phyloP scores from a whole-genome alignment of 495 filamentous ascomycete genomes.

The Cercophora newfieldiana region DNA sequence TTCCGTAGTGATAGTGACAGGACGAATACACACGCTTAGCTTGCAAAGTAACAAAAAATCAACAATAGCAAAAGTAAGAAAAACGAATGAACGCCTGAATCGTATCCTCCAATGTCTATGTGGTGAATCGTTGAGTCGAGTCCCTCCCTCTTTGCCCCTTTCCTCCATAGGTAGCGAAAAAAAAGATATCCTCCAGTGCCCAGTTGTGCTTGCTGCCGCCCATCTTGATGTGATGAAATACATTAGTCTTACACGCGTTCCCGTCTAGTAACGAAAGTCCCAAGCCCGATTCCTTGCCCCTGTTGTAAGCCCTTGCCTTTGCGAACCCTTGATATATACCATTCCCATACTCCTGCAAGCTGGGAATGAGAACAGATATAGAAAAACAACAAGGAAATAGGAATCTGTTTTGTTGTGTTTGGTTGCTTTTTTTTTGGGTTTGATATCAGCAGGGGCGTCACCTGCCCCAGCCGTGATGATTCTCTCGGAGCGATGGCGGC shows the following conservation, averaged over 20 bases:
- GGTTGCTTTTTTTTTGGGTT: not conserved
- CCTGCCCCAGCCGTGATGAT: constrained; percentile 30
- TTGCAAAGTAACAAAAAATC: too few species aligned
- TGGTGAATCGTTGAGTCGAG: not conserved
- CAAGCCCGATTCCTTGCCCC: not conserved
- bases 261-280: not conserved
- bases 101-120: not conserved
- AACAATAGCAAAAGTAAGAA: not conserved
- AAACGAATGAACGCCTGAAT: not conserved
- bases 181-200: not conserved
- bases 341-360: not conserved
- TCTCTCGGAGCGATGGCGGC: constrained; percentile 36
- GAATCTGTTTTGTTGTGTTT: not conserved
- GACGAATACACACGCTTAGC: too few species aligned
- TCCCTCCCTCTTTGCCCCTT: not conserved
- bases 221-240: not conserved
- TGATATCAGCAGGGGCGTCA: constrained; percentile 13
- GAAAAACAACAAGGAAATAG: not conserved
- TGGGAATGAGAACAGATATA: constrained; percentile 5
- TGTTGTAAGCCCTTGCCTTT: not conserved
- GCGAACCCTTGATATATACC: constrained; percentile 1
- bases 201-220: not conserved
- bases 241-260: constrained; percentile 4
- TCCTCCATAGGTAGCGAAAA: not conserved
- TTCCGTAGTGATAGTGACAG: not conserved